A percentile compares a stretch with the other conserved stretches of the same genome.
These are phyloP conservation scores for Botrytis squamosa DNA, from an alignment of 2,329 filamentous ascomycete genomes.

Conservation along the genomic window DNA sequence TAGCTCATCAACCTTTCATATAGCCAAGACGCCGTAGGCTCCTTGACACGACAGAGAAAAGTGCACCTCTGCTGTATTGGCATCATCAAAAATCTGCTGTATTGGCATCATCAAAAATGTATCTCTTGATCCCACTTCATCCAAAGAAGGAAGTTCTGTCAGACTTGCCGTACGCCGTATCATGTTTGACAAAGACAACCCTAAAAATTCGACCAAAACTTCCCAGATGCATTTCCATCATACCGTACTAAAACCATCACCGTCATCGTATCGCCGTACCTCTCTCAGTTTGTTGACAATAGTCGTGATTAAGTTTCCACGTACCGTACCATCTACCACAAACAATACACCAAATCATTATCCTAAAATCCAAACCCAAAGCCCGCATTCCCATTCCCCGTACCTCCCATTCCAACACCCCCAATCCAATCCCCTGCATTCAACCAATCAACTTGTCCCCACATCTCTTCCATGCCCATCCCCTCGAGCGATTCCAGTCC, in stretches of 20 bases:
- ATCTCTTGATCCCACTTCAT: neutral
- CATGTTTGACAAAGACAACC: neutral
- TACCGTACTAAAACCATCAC: neutral
- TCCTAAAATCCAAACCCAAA: neutral
- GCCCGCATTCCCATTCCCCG: neutral
- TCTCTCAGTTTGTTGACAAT: neutral
- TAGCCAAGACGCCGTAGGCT: neutral
- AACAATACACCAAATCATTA: neutral
- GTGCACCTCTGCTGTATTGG: neutral
- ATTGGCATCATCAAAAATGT: neutral
- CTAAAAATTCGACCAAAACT: neutral
- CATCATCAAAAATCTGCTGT: neutral
- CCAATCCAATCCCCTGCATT: constrained; percentile 13
- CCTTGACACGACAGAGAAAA: neutral
- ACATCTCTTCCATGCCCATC: constrained; percentile 4
- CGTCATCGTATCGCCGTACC: neutral
- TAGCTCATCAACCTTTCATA: neutral
- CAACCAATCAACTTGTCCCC: constrained; percentile 16
- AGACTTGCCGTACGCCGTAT: neutral
- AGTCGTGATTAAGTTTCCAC: neutral
- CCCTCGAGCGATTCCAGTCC: neutral
- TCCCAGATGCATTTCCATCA: neutral
- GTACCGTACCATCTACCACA: neutral
- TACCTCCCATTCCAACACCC: neutral
- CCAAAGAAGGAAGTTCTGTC: neutral